Base-by-base conservation (phyloP, 805 yeast species). In the Kurtzmaniella cleridarum region DNA sequence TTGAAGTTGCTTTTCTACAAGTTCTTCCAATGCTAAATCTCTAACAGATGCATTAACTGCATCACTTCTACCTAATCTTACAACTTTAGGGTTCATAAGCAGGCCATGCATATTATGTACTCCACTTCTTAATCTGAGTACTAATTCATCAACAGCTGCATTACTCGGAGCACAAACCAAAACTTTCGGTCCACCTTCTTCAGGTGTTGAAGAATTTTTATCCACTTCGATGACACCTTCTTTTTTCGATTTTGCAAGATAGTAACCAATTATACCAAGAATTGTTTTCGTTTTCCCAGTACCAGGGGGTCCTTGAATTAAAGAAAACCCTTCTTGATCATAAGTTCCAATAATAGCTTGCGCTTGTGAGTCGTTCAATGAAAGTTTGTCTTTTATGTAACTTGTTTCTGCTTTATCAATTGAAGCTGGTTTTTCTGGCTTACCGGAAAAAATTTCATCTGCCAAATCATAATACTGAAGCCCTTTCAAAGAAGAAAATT, bases 291-390 rank as follows among this genome's bases (percentile, higher is more conserved):
- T 95, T 59, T 93, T 93, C 68, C 99, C 99, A 0, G 98, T 91
- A 60, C 99, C 99, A 0, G 99, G 99, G 0, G 99, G 99, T 41
- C 97, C 99, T 63, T 93, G 98, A 58, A 93, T 90, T 38, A 93
- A 69, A 0, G 95, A 81, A 54, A 93, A 88, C 0, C 98, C 99
- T 1, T 69, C 69, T 7, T 75, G 67, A 17, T 69, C 58, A 24
- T 79, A 76, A 0, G 95, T 75, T 1, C 88, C 86, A 10, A 81
- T 70, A 42, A 93, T 86, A 0, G 98, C 98, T 24, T 64, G 71
- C 0, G 98, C 98, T 61, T 93, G 99, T 0, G 98, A 91, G 20
- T 74, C 71, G 61, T 95, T 93, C 28, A 90, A 84, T 15, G 73
- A 67, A 48, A 78, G 83, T 8, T 69, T 54, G 4, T 51, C 49